Conservation (phyloP, 768 basidiomycete species). For the Amylocystis lapponica region DNA sequence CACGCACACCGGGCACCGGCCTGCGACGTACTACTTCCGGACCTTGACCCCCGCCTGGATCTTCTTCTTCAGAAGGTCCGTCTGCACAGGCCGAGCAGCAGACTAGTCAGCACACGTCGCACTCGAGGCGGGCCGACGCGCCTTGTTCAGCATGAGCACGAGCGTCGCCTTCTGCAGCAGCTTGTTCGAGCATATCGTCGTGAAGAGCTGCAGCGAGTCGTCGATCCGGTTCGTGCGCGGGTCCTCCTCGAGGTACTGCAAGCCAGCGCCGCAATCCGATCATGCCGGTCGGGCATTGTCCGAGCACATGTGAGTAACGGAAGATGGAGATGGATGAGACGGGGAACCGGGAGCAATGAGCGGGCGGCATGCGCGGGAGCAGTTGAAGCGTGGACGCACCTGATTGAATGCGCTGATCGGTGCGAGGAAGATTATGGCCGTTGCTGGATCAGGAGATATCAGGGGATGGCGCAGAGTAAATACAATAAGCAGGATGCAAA, state of each 20-base stretch:
- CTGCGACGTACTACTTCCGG: conserved; percentile 72
- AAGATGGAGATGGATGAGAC: background rate
- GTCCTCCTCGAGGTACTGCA: conserved; percentile 78
- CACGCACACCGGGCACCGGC: background rate
- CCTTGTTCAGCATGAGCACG: conserved; percentile 78
- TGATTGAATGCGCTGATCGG: conserved; percentile 87
- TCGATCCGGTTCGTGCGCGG: conserved; percentile 72
- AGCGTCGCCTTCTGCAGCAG: conserved; percentile 68
- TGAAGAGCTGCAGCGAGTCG: conserved; percentile 77
- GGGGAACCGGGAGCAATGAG: background rate
- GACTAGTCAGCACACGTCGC: conserved; percentile 1
- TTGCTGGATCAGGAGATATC: conserved; percentile 42
- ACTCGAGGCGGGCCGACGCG: conserved; percentile 22
- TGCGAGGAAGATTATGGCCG: conserved; percentile 82
- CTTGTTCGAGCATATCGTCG: conserved; percentile 67
- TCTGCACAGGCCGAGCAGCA: conserved; percentile 31
- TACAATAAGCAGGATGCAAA: too few relatives aligned
- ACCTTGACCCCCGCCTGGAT: conserved; percentile 61
- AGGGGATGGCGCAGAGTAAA: background rate
- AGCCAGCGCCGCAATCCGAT: background rate
- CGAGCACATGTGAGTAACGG: background rate
- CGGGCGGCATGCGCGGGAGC: background rate
- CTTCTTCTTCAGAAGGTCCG: conserved; percentile 69
- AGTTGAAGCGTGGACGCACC: conserved; percentile 31
- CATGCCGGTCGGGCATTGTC: conserved; percentile 9